A percentile compares a stretch with the other conserved stretches of the same genome.
Evolutionary conservation across 2,329 filamentous ascomycete genomes (phyloP).

Genomic region (Tolypocladium ovalisporum): DNA sequence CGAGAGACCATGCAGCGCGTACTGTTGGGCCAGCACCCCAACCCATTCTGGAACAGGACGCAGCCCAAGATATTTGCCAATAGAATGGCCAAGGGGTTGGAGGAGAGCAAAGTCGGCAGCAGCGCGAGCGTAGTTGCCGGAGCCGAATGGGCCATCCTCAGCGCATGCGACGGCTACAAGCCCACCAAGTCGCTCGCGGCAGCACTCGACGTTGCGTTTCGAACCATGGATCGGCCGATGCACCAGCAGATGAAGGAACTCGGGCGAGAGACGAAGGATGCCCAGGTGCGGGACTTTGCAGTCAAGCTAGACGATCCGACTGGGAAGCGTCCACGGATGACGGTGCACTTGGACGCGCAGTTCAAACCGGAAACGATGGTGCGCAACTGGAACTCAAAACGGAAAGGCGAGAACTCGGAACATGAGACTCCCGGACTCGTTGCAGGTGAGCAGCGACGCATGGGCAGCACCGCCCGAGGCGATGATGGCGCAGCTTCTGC

Average conservation of each 20-base stretch:
- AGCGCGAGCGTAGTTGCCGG: conserved; percentile 10
- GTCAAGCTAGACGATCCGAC: conserved; percentile 3
- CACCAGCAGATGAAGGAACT: conserved; percentile 9
- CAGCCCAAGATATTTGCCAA: conserved; percentile 17
- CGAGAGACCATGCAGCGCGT: conserved; percentile 14
- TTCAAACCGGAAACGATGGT: conserved; percentile 6
- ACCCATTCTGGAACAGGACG: conserved; percentile 15
- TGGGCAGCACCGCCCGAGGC: neutral
- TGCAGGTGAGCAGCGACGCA: neutral
- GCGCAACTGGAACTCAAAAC: neutral
- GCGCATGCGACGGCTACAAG: conserved; percentile 14
- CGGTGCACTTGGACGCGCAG: conserved; percentile 3
- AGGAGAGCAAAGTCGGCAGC: conserved; percentile 6
- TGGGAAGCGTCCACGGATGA: neutral
- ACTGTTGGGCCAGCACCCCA: conserved; percentile 12
- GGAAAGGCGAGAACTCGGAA: neutral
- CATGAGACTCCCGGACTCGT: neutral
- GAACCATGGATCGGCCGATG: conserved; percentile 14
- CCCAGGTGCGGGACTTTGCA: conserved; percentile 1
- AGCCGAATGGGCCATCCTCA: conserved; percentile 19
- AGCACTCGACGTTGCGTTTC: conserved; percentile 14
- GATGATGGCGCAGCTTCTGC: neutral
- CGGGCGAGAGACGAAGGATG: neutral
- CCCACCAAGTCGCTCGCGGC: conserved; percentile 15
- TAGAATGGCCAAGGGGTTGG: conserved; percentile 11